Evolutionary conservation across 2,329 filamentous ascomycete genomes (phyloP).

Genomic region (Phyllosticta capitalensis): DNA sequence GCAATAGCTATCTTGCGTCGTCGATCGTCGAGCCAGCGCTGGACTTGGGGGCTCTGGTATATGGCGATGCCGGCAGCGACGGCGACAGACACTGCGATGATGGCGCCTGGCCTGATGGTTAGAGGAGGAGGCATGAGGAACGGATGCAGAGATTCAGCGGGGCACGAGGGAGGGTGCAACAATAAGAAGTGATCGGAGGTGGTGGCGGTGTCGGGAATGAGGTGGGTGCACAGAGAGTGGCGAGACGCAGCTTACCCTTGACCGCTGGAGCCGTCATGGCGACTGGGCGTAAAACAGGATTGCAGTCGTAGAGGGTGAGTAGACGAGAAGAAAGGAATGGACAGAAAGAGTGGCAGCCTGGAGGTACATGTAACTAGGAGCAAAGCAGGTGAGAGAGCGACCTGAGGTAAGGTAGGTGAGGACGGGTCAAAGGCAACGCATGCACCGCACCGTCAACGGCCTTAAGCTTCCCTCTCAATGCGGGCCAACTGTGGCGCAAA

Average conservation of each 20-base stretch:
- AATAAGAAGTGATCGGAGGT: slow-evolving; percentile 14
- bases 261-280: slow-evolving; percentile 32
- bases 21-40: slow-evolving; percentile 52
- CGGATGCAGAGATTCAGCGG: slow-evolving; percentile 3
- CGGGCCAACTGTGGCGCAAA: background rate
- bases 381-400: no score
- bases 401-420: background rate
- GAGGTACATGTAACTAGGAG: background rate
- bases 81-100: slow-evolving; percentile 52
- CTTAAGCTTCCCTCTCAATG: background rate
- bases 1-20: slow-evolving; percentile 52
- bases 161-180: slow-evolving; percentile 2
- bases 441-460: background rate
- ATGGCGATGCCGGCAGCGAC: slow-evolving; percentile 54
- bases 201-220: slow-evolving; percentile 17
- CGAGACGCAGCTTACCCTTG: slow-evolving; percentile 26
- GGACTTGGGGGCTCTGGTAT: slow-evolving; percentile 54
- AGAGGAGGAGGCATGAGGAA: slow-evolving; percentile 14
- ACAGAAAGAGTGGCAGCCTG: background rate
- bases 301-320: background rate
- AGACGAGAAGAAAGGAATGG: background rate
- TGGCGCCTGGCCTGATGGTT: slow-evolving; percentile 42
- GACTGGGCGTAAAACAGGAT: background rate
- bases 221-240: slow-evolving; percentile 12
- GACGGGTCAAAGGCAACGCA: background rate